Conservation (phyloP, 1,284 basidiomycete genomes). For the Puccinia coronata region DNA sequence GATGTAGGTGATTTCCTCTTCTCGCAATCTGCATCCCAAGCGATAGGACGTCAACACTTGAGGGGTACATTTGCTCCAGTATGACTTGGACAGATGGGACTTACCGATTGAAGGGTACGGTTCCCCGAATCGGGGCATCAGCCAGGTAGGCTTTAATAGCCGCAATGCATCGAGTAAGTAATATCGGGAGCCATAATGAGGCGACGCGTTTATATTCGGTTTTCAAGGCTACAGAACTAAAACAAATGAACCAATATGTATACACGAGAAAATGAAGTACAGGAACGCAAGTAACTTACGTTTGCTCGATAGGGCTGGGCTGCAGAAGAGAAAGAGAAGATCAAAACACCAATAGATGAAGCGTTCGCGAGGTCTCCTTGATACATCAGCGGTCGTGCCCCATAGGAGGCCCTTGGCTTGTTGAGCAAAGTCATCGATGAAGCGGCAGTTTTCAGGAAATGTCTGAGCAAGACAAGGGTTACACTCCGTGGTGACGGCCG, state of each 20-base stretch:
- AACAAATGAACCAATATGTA: slow-evolving; percentile 12
- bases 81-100: slow-evolving; percentile 45
- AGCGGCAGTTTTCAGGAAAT: slow-evolving; percentile 50
- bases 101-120: slow-evolving; percentile 79
- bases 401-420: slow-evolving; percentile 57
- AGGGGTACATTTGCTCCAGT: not conserved
- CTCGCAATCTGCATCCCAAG: slow-evolving; percentile 67
- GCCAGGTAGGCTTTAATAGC: slow-evolving; percentile 74
- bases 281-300: not conserved
- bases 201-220: slow-evolving; percentile 68
- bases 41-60: not conserved
- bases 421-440: slow-evolving; percentile 53
- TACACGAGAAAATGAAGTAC: not conserved
- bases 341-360: slow-evolving; percentile 95
- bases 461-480: not conserved
- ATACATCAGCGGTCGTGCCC: slow-evolving; percentile 68
- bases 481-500: not conserved
- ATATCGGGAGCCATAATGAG: slow-evolving; percentile 68
- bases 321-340: slow-evolving; percentile 75
- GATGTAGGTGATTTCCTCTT: slow-evolving; percentile 85
- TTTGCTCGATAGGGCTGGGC: slow-evolving; percentile 53
- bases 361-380: slow-evolving; percentile 71
- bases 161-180: slow-evolving; percentile 72
- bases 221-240: slow-evolving; percentile 63
- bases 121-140: slow-evolving; percentile 77